Evolutionary conservation across 352 stramenopile species (phyloP), one percentile per base, ranked within the genome.

Genomic region (Pythium aphanidermatum): DNA sequence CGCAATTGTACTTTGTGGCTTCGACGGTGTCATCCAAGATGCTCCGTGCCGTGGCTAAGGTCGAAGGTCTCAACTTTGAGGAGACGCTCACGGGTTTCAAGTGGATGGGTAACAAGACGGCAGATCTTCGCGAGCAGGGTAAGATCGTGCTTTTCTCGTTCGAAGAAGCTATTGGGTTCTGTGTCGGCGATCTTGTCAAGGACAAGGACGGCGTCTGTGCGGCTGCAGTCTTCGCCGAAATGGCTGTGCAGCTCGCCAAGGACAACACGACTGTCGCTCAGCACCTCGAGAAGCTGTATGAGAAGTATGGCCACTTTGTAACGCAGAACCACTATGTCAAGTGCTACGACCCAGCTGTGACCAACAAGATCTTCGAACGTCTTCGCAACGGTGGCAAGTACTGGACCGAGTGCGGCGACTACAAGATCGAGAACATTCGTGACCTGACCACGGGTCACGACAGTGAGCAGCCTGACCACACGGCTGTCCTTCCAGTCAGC

Each of bases 31-130:
- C 95, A 36, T 98, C 94, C 36, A 98, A 98, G 74, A 97, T 98
- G 85, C 70, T 99, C 17, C 63, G 77, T 26, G 83, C 84, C 12
- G 95, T 99, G 4, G 96, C 87, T 2, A 44, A 88, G 17, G 54
- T 58, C 8, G 92, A 99, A 61, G 95, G 95, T 0, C 90, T 99
- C 42, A 76, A 88, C 38, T 98, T 98, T 65, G 92, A 97, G 54
- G 96, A 99, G 60, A 98, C 95, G 23, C 80, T 99, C 36, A 98
- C 96, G 21, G 96, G 96, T 24, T 99, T 99, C 71, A 99, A 99
- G 75, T 99, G 96, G 95, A 98, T 99, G 72, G 96, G 89, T 30
- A 96, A 97, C 70, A 80, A 86, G 55, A 87, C 83, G 12, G 52
- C 49, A 17, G 80, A 95, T 27, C 54, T 95, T 34, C 70, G 85